A percentile compares a stretch with the other conserved stretches of the same genome.
These are phyloP conservation scores for Aspergillus hancockii DNA, from an alignment of 495 filamentous ascomycete species.

Conservation along the genomic window DNA sequence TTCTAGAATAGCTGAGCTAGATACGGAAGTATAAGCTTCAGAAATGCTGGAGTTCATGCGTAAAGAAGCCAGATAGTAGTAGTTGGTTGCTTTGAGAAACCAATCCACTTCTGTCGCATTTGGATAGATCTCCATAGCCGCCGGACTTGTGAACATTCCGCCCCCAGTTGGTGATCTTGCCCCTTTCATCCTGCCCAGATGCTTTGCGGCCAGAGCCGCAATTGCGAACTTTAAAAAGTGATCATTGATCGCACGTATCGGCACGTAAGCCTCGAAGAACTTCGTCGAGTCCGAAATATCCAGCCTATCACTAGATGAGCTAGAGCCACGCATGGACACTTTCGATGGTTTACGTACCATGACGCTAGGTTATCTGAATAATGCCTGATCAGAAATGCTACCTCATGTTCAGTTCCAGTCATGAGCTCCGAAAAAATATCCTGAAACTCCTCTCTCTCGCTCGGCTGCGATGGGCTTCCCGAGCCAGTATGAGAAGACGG, in stretches of 20 bases:
- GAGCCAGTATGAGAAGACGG: conserved; percentile 16
- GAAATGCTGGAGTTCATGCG: conserved; percentile 31
- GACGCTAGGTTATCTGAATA: conserved; percentile 36
- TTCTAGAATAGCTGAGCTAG: conserved; percentile 39
- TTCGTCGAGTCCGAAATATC: conserved; percentile 41
- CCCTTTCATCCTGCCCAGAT: conserved; percentile 42
- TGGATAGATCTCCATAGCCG: conserved; percentile 41
- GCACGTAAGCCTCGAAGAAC: conserved; percentile 41
- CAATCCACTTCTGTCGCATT: conserved; percentile 41
- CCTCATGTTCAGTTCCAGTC: conserved; percentile 44
- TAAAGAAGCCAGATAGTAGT: conserved; percentile 40
- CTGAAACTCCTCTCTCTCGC: conserved; percentile 40
- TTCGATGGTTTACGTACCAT: conserved; percentile 30
- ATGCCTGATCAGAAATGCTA: conserved; percentile 41
- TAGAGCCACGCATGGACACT: background rate
- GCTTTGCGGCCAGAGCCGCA: conserved; percentile 43
- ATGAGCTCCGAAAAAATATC: conserved; percentile 44
- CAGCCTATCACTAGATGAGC: conserved; percentile 30
- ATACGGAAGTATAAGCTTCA: conserved; percentile 34
- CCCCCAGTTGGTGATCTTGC: conserved; percentile 20
- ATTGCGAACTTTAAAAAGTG: conserved; percentile 38
- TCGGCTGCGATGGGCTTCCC: conserved; percentile 27
- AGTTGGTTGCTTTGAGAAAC: conserved; percentile 46
- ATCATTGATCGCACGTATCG: conserved; percentile 39
- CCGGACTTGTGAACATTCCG: conserved; percentile 35